phyloP scores from a whole-genome alignment of 192 early-diverging fungal genomes.

The Paraglomus occultum region DNA sequence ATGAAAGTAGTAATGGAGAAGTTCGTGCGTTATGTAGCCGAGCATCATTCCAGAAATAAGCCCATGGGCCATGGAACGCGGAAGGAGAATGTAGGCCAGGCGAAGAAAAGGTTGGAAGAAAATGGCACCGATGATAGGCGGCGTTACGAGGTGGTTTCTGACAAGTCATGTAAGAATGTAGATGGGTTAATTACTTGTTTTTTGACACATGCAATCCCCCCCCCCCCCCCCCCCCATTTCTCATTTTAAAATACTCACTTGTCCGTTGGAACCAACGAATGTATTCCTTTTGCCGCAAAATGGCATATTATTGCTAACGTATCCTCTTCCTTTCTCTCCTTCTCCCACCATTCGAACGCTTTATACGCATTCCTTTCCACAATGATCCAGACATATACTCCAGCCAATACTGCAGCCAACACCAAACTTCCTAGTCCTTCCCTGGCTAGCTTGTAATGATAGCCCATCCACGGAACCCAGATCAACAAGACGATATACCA shows the following conservation, averaged over 20 bases:
- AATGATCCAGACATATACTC: conserved; percentile 77
- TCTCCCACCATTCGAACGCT: conserved; percentile 88
- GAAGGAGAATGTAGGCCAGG: conserved; percentile 54
- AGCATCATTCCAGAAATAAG: conserved; percentile 69
- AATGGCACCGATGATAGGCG: conserved; percentile 74
- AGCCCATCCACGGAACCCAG: conserved; percentile 59
- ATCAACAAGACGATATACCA: conserved; percentile 86
- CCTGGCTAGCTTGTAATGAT: conserved; percentile 38
- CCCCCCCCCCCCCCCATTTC: background rate
- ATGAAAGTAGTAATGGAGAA: conserved; percentile 92
- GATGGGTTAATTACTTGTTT: background rate
- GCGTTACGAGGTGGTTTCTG: conserved; percentile 90
- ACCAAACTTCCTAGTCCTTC: conserved; percentile 32
- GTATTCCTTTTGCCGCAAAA: conserved; percentile 89
- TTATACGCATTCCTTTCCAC: conserved; percentile 82
- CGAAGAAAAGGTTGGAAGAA: conserved; percentile 61
- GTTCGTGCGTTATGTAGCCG: conserved; percentile 87
- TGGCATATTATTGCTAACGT: conserved; percentile 70
- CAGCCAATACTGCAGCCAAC: conserved; percentile 50
- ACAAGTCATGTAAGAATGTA: background rate
- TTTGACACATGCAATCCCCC: background rate
- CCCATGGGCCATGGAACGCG: conserved; percentile 58
- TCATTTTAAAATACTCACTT: conserved; percentile 44
- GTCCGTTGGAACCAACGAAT: conserved; percentile 95
- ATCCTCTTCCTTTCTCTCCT: conserved; percentile 79